These are phyloP conservation scores for Solanum lycopersicoides DNA, from an alignment of 257 asterid species.

Conservation along the genomic window DNA sequence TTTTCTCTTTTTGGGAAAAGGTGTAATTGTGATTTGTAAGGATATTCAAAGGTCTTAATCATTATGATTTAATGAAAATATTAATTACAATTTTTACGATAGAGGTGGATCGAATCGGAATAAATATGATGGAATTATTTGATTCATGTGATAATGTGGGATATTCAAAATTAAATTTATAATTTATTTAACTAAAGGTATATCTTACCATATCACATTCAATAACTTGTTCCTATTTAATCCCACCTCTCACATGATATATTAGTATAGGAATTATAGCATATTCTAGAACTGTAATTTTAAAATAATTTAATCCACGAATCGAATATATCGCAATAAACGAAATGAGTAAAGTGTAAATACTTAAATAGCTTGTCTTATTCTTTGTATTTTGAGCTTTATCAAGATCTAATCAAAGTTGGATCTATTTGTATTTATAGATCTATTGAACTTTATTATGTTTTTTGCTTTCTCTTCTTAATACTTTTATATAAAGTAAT, in stretches of 20 bases:
- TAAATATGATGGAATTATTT: not conserved
- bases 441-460: not conserved
- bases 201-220: too few relatives aligned
- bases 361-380: not conserved
- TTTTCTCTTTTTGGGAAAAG: not conserved
- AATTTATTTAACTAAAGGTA: not conserved
- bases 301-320: too few relatives aligned
- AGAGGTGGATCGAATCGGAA: not conserved
- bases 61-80: not conserved
- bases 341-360: not conserved
- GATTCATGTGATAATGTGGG: not conserved
- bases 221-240: not conserved
- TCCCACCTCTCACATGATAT: not conserved
- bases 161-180: not conserved
- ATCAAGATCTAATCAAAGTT: not conserved
- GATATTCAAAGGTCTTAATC: not conserved
- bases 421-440: not conserved
- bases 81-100: not conserved
- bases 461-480: not conserved
- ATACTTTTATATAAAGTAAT: too few relatives aligned
- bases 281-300: too few relatives aligned
- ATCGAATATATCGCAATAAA: too few relatives aligned
- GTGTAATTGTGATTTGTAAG: not conserved
- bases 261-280: too few relatives aligned
- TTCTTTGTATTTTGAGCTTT: not conserved